Conservation (phyloP, 2,329 filamentous ascomycete species). For the Aspergillus floridensis region DNA sequence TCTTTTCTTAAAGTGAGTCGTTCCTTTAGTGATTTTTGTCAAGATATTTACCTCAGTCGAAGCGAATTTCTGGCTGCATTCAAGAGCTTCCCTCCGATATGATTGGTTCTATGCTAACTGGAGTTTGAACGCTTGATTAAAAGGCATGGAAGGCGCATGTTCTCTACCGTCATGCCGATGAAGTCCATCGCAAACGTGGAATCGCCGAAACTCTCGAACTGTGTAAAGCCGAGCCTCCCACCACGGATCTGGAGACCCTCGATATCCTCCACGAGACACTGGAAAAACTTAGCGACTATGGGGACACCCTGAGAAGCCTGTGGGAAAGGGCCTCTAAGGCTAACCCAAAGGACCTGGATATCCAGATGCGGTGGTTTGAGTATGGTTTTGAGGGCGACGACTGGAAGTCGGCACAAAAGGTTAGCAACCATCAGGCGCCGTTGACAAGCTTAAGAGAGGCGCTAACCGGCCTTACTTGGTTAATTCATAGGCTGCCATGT, state of each 20-base stretch:
- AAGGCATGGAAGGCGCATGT: conserved; percentile 47
- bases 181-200: conserved; percentile 43
- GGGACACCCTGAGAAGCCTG: conserved; percentile 34
- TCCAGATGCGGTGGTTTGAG: conserved; percentile 47
- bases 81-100: background rate
- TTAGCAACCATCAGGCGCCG: conserved; percentile 23
- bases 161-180: conserved; percentile 42
- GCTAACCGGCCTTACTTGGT: conserved; percentile 5
- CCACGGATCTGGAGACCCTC: conserved; percentile 46
- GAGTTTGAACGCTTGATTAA: background rate
- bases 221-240: conserved; percentile 42
- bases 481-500: conserved; percentile 46
- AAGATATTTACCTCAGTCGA: background rate
- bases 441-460: background rate
- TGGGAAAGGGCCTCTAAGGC: conserved; percentile 50
- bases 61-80: background rate
- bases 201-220: conserved; percentile 43
- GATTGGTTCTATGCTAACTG: conserved; percentile 10
- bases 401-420: conserved; percentile 51
- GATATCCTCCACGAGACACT: conserved; percentile 44
- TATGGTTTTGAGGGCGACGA: conserved; percentile 41
- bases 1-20: conserved; percentile 40
- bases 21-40: background rate
- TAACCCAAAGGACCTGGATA: conserved; percentile 43
- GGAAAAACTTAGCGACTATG: conserved; percentile 33